Conservation (phyloP, 371 early-diverging fungal genomes). For the Choanephora cucurbitarum region DNA sequence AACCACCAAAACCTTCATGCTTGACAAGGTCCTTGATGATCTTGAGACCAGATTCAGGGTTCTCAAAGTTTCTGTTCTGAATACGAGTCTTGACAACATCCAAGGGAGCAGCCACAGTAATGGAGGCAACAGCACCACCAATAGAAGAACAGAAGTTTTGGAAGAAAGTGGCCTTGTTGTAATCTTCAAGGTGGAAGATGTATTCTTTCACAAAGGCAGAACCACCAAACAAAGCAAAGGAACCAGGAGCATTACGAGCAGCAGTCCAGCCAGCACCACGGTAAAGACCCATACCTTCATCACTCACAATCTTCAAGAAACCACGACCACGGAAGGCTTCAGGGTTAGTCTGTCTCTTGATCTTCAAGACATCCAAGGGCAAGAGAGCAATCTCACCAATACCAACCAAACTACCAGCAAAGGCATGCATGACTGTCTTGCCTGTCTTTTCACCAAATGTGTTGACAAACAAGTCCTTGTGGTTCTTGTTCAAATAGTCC, state of each 20-base stretch:
- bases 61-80: slow-evolving; percentile 89
- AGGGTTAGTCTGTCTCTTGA: slow-evolving; percentile 96
- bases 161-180: slow-evolving; percentile 93
- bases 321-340: slow-evolving; percentile 87
- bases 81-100: slow-evolving; percentile 99
- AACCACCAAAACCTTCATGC: slow-evolving; percentile 90
- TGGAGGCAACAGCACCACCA: slow-evolving; percentile 94
- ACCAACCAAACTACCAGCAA: slow-evolving; percentile 95
- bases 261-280: slow-evolving; percentile 98
- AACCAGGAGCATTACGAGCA: slow-evolving; percentile 96
- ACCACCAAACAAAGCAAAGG: slow-evolving; percentile 96
- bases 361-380: slow-evolving; percentile 96
- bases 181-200: slow-evolving; percentile 84
- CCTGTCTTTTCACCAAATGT: slow-evolving; percentile 92
- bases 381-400: slow-evolving; percentile 96
- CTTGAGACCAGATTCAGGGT: slow-evolving; percentile 83
- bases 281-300: slow-evolving; percentile 94
- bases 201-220: slow-evolving; percentile 95
- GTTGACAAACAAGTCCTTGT: slow-evolving; percentile 72
- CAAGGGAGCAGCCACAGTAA: slow-evolving; percentile 94
- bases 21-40: slow-evolving; percentile 88
- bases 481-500: slow-evolving; percentile 85
- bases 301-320: slow-evolving; percentile 75
- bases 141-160: slow-evolving; percentile 97
- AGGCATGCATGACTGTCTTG: slow-evolving; percentile 96